These are phyloP conservation scores for Pythium periplocum DNA, from an alignment of 352 stramenopile species.

Conservation along the genomic window DNA sequence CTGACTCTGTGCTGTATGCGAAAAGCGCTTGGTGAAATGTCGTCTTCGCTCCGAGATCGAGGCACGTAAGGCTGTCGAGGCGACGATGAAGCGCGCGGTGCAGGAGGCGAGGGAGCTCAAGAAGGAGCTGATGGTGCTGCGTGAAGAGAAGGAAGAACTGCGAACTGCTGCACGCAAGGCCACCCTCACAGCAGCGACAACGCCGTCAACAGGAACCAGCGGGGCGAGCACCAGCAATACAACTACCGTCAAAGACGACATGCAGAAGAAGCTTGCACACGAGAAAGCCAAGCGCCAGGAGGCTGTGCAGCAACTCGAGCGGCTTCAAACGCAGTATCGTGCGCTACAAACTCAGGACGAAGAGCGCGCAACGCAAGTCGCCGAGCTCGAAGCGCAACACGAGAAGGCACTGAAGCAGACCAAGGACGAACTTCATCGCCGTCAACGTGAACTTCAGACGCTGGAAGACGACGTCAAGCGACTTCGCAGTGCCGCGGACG, in stretches of 20 bases:
- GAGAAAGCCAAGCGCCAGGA: slow-evolving; percentile 19
- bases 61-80: slow-evolving; percentile 61
- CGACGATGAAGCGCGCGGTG: slow-evolving; percentile 70
- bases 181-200: slow-evolving; percentile 11
- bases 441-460: slow-evolving; percentile 14
- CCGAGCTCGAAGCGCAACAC: slow-evolving; percentile 6
- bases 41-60: slow-evolving; percentile 70
- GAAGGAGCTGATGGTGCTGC: slow-evolving; percentile 69
- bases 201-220: neutral
- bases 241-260: slow-evolving; percentile 19
- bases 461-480: slow-evolving; percentile 33
- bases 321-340: slow-evolving; percentile 1
- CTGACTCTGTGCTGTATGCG: neutral
- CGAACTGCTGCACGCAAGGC: slow-evolving; percentile 17
- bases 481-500: slow-evolving; percentile 12
- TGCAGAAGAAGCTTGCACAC: slow-evolving; percentile 30
- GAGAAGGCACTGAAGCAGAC: slow-evolving; percentile 4
- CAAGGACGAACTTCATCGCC: slow-evolving; percentile 7
- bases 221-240: neutral
- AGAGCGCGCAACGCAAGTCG: slow-evolving; percentile 7
- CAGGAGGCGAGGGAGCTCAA: slow-evolving; percentile 69
- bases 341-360: slow-evolving; percentile 9
- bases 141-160: slow-evolving; percentile 67
- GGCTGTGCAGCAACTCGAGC: slow-evolving; percentile 5
- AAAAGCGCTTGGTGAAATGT: slow-evolving; percentile 69